Conservation (phyloP, 768 basidiomycete genomes). For the Mycena belliarum region DNA sequence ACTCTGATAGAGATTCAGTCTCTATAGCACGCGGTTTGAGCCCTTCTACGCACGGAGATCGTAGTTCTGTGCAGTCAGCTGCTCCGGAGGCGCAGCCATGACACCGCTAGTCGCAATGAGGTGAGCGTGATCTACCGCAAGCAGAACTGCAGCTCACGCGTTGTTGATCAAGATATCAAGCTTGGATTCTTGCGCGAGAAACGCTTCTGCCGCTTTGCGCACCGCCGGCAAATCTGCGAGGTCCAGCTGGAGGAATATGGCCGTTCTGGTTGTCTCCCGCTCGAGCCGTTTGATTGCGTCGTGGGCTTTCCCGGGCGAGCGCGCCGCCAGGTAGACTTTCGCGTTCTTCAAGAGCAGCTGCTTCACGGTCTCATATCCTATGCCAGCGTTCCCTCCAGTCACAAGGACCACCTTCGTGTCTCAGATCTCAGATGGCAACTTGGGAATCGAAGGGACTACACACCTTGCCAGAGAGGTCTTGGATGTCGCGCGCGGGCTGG, state of each 20-base stretch:
- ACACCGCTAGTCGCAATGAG: slow-evolving; percentile 24
- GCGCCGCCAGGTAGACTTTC: slow-evolving; percentile 30
- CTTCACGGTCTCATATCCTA: slow-evolving; percentile 16
- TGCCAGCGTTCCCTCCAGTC: slow-evolving; percentile 24
- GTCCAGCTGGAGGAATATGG: slow-evolving; percentile 24
- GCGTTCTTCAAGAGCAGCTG: slow-evolving; percentile 26
- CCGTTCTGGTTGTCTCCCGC: slow-evolving; percentile 20
- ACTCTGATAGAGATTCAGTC: slow-evolving; percentile 26
- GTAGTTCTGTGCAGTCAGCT: slow-evolving; percentile 28
- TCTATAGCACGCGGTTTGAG: neutral
- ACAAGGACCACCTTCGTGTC: slow-evolving; percentile 15
- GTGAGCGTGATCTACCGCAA: neutral
- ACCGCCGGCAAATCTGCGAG: slow-evolving; percentile 21
- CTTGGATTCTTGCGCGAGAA: slow-evolving; percentile 12
- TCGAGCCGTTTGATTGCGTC: slow-evolving; percentile 21
- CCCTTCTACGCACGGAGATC: slow-evolving; percentile 25
- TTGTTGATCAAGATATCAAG: slow-evolving; percentile 23
- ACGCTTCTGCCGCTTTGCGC: slow-evolving; percentile 1
- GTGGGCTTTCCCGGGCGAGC: slow-evolving; percentile 17
- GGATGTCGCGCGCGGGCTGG: neutral
- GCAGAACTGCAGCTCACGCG: neutral
- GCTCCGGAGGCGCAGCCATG: slow-evolving; percentile 26
- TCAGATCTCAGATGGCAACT: too few relatives aligned
- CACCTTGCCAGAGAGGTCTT: slow-evolving; percentile 25
- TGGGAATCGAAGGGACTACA: neutral